A percentile compares a stretch with the other conserved stretches of the same genome.
These are phyloP conservation scores for Penicillium daleae DNA, from an alignment of 495 filamentous ascomycete species.

Conservation along the genomic window DNA sequence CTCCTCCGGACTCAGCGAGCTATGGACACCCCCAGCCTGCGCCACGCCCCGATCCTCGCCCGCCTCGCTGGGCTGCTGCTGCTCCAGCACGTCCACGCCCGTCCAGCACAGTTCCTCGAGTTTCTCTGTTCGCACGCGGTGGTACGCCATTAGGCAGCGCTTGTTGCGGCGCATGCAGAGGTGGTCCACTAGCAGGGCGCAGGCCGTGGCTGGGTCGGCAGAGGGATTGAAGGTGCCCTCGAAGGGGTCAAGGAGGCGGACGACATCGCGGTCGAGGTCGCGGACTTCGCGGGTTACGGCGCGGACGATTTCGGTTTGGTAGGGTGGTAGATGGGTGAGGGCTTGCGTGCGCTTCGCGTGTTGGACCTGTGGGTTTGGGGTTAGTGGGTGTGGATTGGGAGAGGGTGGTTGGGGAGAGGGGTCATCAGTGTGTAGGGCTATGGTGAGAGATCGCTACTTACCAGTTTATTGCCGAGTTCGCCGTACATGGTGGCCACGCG, in stretches of 20 bases:
- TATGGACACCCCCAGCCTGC: conserved; percentile 56
- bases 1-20: conserved; percentile 93
- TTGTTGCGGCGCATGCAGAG: conserved; percentile 96
- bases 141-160: conserved; percentile 92
- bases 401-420: background rate
- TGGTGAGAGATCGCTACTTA: conserved; percentile 35
- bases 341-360: conserved; percentile 96
- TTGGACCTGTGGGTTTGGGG: conserved; percentile 66
- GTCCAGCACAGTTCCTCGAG: conserved; percentile 94
- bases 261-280: conserved; percentile 90
- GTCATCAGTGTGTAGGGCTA: background rate
- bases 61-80: conserved; percentile 46
- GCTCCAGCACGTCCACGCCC: conserved; percentile 77
- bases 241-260: conserved; percentile 77
- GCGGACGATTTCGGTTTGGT: conserved; percentile 91
- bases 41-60: conserved; percentile 27
- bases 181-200: conserved; percentile 88
- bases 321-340: conserved; percentile 84
- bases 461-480: conserved; percentile 84
- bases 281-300: conserved; percentile 88
- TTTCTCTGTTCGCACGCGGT: conserved; percentile 85
- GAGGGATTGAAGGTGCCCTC: conserved; percentile 84
- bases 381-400: conserved; percentile 3
- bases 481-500: conserved; percentile 74
- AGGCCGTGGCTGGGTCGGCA: conserved; percentile 80